These are phyloP conservation scores for Ascoidea asiatica DNA, from an alignment of 805 yeast species.

Conservation along the genomic window DNA sequence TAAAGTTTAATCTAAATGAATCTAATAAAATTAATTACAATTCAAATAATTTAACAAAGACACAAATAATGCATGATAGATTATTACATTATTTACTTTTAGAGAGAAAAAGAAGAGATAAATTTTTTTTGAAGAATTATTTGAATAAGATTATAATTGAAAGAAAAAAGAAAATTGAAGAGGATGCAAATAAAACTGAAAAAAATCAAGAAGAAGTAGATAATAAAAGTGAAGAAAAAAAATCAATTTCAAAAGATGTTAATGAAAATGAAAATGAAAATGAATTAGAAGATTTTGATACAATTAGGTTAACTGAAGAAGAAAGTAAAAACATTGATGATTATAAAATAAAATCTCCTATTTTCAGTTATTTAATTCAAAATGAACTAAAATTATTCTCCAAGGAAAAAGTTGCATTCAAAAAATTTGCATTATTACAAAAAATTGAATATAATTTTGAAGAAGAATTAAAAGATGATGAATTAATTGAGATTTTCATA, in stretches of 20 bases:
- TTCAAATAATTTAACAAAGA: constrained; percentile 16
- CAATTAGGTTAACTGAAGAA: constrained; percentile 10
- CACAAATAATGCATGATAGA: constrained; percentile 20
- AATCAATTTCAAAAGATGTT: too few species aligned
- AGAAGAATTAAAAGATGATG: constrained; percentile 55
- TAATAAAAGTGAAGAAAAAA: too few species aligned
- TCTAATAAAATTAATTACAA: constrained; percentile 1
- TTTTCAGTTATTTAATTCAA: constrained; percentile 12
- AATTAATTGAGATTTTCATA: constrained; percentile 58
- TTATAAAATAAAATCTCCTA: constrained; percentile 22
- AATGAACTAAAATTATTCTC: not conserved
- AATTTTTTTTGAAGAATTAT: constrained; percentile 14
- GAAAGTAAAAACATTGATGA: constrained; percentile 16
- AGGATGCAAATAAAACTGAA: not conserved
- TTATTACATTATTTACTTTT: constrained; percentile 18
- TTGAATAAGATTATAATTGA: constrained; percentile 7
- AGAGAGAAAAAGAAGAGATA: constrained; percentile 21
- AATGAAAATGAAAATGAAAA: not conserved
- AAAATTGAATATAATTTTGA: constrained; percentile 23
- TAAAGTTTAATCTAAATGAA: constrained; percentile 12
- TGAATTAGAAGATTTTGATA: not conserved
- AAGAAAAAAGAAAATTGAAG: constrained; percentile 4
- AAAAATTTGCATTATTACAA: constrained; percentile 20
- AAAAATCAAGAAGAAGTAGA: too few species aligned
- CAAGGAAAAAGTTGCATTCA: constrained; percentile 10